These are phyloP conservation scores for Pseudocercospora fuligena DNA, from an alignment of 2,329 filamentous ascomycete species.

Conservation along the genomic window DNA sequence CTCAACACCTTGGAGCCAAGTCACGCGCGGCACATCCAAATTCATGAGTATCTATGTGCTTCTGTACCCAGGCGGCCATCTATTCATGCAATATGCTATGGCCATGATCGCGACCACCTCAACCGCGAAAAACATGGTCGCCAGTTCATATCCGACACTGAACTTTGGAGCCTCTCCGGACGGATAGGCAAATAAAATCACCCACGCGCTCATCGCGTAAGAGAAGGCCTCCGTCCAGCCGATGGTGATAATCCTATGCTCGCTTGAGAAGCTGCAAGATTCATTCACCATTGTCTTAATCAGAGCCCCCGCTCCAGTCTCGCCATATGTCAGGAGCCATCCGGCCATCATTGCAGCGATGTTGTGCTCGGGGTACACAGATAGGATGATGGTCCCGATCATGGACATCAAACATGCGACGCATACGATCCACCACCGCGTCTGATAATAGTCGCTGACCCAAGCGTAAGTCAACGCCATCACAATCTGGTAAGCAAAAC, in stretches of 20 bases:
- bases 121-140: constrained; percentile 36
- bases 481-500: constrained; percentile 22
- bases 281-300: constrained; percentile 45
- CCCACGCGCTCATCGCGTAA: constrained; percentile 31
- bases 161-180: constrained; percentile 31
- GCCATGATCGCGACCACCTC: constrained; percentile 27
- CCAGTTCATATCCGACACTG: constrained; percentile 36
- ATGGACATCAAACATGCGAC: constrained; percentile 37
- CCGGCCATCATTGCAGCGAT: constrained; percentile 44
- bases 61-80: constrained; percentile 14
- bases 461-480: constrained; percentile 26
- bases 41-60: neutral
- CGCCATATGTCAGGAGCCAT: constrained; percentile 45
- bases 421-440: constrained; percentile 30
- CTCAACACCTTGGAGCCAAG: too few species aligned
- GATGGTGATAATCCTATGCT: constrained; percentile 28
- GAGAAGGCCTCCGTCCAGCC: constrained; percentile 29
- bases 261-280: constrained; percentile 25
- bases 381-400: constrained; percentile 43
- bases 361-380: constrained; percentile 43
- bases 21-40: neutral
- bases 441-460: constrained; percentile 28
- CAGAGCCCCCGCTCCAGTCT: constrained; percentile 44
- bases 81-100: constrained; percentile 25
- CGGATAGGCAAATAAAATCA: constrained; percentile 27